Evolutionary conservation across 768 basidiomycete species (phyloP), one percentile per base, ranked within the genome.

Genomic region (Trametes cinnabarina): DNA sequence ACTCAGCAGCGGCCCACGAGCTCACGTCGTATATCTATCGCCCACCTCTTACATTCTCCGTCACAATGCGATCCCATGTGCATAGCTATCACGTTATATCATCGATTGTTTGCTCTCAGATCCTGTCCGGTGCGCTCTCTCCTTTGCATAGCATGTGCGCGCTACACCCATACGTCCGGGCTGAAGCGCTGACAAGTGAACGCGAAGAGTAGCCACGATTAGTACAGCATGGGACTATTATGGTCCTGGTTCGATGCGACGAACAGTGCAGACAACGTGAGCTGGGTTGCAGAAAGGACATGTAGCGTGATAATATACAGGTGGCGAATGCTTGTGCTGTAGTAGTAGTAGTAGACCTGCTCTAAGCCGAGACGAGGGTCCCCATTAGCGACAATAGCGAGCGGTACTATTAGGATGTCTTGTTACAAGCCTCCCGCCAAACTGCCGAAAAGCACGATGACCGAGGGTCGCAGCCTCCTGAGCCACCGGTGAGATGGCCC

Each of bases 281-380:
- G 59, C 54, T 51, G 59, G 52, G 47, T 55, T 60, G 53, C 15
- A 54, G 28, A 22, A 22, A 37, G 23, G 46, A 35, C 42, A 34
- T 51, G 49, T 35, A 42, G 48, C 50, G 54, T 61, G 54, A 56
- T 61, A 61, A 50, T 61, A 56, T 61, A 61, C 59, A 61, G 54
- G 55, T 61, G 50, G 50, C 59, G 35, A 35, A 51, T 55, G 54
- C 17, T 55, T 37, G 48, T 52, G 48, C 55, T 55, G 47, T 50
- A 48, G 2, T 42, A 40, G 30, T 47, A 52, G 34, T 51, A 41
- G 49, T 39, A 41, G 34, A 51, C 35, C 59, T 51, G 59, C 59
- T 61, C 59, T 61, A 61, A 56, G 47, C 59, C 54, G 47, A 40
- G 55, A 28, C 48, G 51, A 39, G 43, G 54, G 26, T 26, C 48